Conservation (phyloP, 345 rosid species). For the Eucalyptus regnans region DNA sequence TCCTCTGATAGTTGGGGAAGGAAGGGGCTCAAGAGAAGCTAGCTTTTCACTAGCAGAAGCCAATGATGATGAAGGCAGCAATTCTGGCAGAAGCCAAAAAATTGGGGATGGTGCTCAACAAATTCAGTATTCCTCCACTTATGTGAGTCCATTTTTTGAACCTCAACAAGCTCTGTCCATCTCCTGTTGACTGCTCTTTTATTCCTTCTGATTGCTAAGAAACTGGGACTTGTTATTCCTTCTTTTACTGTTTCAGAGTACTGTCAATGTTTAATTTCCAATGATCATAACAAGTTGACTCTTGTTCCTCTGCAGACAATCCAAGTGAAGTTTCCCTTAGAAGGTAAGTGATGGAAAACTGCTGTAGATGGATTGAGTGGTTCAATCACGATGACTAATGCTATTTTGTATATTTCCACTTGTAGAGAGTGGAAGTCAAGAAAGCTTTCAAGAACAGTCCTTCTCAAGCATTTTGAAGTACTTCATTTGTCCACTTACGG, state of each 20-base stretch:
- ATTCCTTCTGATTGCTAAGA: background rate
- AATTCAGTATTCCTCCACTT: background rate
- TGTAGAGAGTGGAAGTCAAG: background rate
- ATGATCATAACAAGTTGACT: background rate
- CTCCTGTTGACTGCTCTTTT: background rate
- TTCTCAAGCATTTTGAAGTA: conserved; percentile 22
- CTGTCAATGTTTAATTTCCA: background rate
- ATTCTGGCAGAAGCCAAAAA: background rate
- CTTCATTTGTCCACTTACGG: conserved; percentile 45
- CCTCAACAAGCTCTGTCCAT: background rate
- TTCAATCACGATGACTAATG: background rate
- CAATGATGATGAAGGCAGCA: background rate
- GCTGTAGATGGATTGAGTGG: background rate
- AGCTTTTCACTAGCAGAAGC: conserved; percentile 3
- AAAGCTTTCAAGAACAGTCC: conserved; percentile 11
- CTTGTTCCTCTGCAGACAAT: conserved; percentile 9
- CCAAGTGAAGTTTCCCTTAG: background rate
- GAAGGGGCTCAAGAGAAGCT: conserved; percentile 10
- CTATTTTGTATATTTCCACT: conserved; percentile 13
- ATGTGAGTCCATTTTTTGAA: conserved; percentile 12
- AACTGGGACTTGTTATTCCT: background rate
- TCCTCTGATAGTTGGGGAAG: conserved; percentile 11
- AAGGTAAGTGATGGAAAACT: conserved; percentile 19
- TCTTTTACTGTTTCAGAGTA: background rate
- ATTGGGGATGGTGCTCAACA: background rate